Base-by-base conservation (phyloP, 1,284 basidiomycete species). In the Sporisorium reilianum region DNA sequence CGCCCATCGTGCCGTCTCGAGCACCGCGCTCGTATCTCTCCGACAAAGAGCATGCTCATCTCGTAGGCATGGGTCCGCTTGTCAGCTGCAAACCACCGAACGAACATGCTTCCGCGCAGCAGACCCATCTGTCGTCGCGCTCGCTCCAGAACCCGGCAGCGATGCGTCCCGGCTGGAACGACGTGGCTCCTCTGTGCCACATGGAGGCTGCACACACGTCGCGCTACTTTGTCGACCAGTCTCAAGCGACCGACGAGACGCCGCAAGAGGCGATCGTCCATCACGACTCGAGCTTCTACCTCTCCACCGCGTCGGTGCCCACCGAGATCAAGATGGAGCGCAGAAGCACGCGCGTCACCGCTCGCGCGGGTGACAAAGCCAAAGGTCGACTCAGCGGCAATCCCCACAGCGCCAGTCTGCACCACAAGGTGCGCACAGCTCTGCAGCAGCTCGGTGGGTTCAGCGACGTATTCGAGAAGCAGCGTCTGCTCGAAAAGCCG, bases 121-220 rank as follows among this genome's bases (percentile, higher is more conserved):
- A 62, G n/a, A 56, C 52, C 3, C 55, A 56, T n/a, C 34, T 52
- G 9, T 70, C 72, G 0, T 51, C 63, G 9, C 52, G 67, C 14
- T 65, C 64, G 0, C 48, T 71, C 7, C 65, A 71, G 41, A 76
- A 76, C 25, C 74, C 74, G 2, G 49, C 58, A 23, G 38, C 65
- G 2, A 44, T 72, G 28, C 64, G 69, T 9, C 69, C 74, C 12
- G 74, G 74, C 9, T 76, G 74, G 74, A 63, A 64, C 53, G 74
- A 76, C 55, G 44, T 76, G 5, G 64, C 69, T 3, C 64, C 61
- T 2, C 48, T 71, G 4, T 51, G 65, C 44, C 44, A 60, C n/a
- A 66, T 71, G 64, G 41, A 60, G 28, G 53, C 60, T 16, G 51
- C 59, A 1, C 38, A 49, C 0, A 40, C 57, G 10, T 45, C 66